Evolutionary conservation across 495 filamentous ascomycete species (phyloP), one percentile per base, ranked within the genome.

Genomic region (Trichoderma asperelloides): DNA sequence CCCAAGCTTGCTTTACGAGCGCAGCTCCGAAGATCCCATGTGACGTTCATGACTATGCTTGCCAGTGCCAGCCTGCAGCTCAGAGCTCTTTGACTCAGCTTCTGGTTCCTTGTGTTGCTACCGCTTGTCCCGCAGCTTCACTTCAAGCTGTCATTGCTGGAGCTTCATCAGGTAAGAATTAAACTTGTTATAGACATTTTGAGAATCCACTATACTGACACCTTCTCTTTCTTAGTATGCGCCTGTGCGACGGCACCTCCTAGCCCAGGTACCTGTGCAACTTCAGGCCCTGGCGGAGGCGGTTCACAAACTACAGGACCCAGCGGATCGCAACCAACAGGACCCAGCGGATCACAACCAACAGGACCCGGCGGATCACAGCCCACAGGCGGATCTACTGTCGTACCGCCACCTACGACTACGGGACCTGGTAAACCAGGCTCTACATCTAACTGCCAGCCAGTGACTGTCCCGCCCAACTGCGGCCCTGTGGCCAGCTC

Each of bases 81-180:
- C 65, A 51, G 43, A 66, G 57, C 1, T 57, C 37, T 8, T 41
- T 72, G 13, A 68, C 69, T 40, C 62, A 65, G 11, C 62, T 68
- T 25, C 40, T 72, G 25, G 70, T 68, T 13, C 67, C 69, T 11
- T 72, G 70, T 47, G 69, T 70, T 9, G 68, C 68, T 0, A 68
- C 70, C 25, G 51, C 60, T 18, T 72, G 70, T 41, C 67, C 68
- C 1, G 67, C 69, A 41, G 39, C 67, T 23, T 67, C 68, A 6
- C 65, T 72, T 7, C 63, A 68, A n/a, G 66, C 65, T 15, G 69
- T 72, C 41, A 69, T 72, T 40, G 60, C 69, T 16, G 67, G 69
- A 23, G 69, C 69, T 41, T 40, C 30, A 15, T 64, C 62, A 23
- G 33, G 33, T 37, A 37, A 37, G 33, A 37, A 37, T 7, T 7